Conservation (phyloP, 129 eudicot species). For the Ambrosia trifida region DNA sequence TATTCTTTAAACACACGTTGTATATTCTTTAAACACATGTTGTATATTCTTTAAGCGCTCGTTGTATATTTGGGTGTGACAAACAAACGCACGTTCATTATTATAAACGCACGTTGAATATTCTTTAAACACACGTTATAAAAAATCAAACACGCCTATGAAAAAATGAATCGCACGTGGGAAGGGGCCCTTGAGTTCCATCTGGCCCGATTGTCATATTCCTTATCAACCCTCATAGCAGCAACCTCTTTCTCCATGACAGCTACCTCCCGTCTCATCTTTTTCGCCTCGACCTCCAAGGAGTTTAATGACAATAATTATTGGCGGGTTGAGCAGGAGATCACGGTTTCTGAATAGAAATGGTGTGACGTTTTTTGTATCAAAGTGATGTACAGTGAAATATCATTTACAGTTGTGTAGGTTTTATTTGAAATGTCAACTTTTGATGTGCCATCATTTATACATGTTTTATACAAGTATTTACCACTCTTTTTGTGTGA, state of each 20-base stretch:
- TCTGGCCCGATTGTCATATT: constrained; percentile 73
- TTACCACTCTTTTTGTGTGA: too few relatives aligned
- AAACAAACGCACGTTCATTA: too few relatives aligned
- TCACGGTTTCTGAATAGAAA: constrained; percentile 62
- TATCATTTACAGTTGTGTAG: constrained; percentile 39
- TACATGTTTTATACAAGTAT: too few relatives aligned
- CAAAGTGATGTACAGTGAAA: constrained; percentile 32
- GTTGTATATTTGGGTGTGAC: too few relatives aligned
- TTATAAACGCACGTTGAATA: too few relatives aligned
- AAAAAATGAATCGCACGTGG: too few relatives aligned
- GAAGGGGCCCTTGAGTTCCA: constrained; percentile 69
- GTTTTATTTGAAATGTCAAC: constrained; percentile 29
- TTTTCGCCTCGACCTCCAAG: constrained; percentile 93
- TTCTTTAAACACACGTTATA: too few relatives aligned
- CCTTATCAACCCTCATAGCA: constrained; percentile 90
- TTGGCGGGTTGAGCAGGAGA: constrained; percentile 90
- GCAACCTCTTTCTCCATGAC: constrained; percentile 92
- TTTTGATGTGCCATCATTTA: too few relatives aligned
- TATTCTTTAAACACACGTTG: too few relatives aligned
- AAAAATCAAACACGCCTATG: too few relatives aligned
- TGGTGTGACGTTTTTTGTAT: constrained; percentile 25
- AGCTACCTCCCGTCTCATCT: constrained; percentile 94
- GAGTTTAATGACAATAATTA: constrained; percentile 70
- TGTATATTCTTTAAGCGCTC: too few relatives aligned
- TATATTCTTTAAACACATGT: too few relatives aligned